A percentile compares a stretch with the other conserved stretches of the same genome.
Evolutionary conservation across 2,329 filamentous ascomycete species (phyloP).

Genomic region (Ascochyta viciae-villosae): DNA sequence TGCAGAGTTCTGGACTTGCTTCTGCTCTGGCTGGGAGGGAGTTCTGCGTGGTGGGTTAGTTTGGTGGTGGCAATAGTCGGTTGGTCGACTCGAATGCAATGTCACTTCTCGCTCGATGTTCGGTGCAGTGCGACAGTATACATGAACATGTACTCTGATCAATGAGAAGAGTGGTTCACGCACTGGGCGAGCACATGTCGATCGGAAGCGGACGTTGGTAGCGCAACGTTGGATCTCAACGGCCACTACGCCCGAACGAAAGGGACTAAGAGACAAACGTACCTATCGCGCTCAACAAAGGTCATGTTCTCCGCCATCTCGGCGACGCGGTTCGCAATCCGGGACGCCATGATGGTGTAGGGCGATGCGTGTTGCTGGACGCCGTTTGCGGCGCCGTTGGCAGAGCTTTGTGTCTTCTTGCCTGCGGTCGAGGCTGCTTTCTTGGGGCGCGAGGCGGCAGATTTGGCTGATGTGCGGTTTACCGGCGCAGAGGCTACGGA

Average conservation of each 20-base stretch:
- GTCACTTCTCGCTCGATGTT: background rate
- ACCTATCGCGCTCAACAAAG: conserved; percentile 56
- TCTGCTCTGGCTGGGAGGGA: conserved; percentile 28
- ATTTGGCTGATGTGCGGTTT: conserved; percentile 40
- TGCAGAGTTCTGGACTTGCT: conserved; percentile 20
- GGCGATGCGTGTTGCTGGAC: conserved; percentile 48
- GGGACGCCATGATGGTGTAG: conserved; percentile 59
- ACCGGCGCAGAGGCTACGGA: conserved; percentile 45
- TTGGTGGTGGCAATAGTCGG: background rate
- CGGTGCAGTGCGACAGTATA: background rate
- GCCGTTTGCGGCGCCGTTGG: conserved; percentile 40
- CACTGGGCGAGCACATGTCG: background rate
- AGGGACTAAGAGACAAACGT: conserved; percentile 12
- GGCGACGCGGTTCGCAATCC: conserved; percentile 59
- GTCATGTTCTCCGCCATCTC: conserved; percentile 62
- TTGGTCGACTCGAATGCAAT: background rate
- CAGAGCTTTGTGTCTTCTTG: conserved; percentile 31
- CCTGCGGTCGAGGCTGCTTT: conserved; percentile 31
- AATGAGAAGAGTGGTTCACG: background rate
- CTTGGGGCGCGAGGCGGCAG: conserved; percentile 41
- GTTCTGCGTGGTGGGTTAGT: conserved; percentile 23
- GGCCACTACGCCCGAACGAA: conserved; percentile 19
- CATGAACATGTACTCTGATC: background rate
- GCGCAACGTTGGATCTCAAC: conserved; percentile 22
- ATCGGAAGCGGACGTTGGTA: conserved; percentile 14